Percentiles rank a stretch among this genome's conserved stretches.
phyloP scores from a whole-genome alignment of 1,284 basidiomycete genomes.

The Malassezia dermatis region DNA sequence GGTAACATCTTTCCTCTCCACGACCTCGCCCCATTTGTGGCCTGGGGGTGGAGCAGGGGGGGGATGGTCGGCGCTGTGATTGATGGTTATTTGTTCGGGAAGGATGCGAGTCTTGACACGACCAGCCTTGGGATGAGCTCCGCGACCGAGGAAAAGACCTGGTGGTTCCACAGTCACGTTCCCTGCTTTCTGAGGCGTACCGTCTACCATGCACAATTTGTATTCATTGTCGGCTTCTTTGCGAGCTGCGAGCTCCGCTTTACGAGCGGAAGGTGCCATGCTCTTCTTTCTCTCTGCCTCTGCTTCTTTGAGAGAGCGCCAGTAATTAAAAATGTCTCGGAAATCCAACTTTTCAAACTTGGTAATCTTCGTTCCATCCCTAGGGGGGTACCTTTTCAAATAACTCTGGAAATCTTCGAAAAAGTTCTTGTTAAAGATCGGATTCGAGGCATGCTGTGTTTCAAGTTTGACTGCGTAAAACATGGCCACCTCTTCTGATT shows the following conservation, averaged over 20 bases:
- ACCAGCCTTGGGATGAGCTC: conserved; percentile 95
- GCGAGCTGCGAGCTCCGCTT: conserved; percentile 63
- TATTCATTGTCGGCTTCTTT: conserved; percentile 82
- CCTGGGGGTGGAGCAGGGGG: conserved; percentile 39
- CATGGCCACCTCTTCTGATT: conserved; percentile 89
- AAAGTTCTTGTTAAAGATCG: conserved; percentile 86
- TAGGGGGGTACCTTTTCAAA: conserved; percentile 68
- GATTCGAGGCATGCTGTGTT: conserved; percentile 82
- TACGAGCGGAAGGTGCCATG: conserved; percentile 53
- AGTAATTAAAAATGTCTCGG: conserved; percentile 83
- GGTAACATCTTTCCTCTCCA: conserved; percentile 43
- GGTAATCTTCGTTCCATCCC: conserved; percentile 64
- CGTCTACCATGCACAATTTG: conserved; percentile 75
- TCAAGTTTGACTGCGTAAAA: conserved; percentile 91
- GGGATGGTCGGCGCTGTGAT: conserved; percentile 40
- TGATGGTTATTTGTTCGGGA: conserved; percentile 46
- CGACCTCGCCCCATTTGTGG: conserved; percentile 42
- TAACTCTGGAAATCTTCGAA: conserved; percentile 78
- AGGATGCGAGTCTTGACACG: conserved; percentile 65
- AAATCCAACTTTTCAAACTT: conserved; percentile 82
- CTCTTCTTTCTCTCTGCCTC: conserved; percentile 89
- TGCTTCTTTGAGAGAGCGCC: conserved; percentile 55
- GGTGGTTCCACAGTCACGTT: conserved; percentile 98
- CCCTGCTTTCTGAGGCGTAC: conserved; percentile 91
- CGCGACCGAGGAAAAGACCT: conserved; percentile 89